Evolutionary conservation across 371 early-diverging fungal species (phyloP), one percentile per base, ranked within the genome.

Genomic region (Mortierella sp.): DNA sequence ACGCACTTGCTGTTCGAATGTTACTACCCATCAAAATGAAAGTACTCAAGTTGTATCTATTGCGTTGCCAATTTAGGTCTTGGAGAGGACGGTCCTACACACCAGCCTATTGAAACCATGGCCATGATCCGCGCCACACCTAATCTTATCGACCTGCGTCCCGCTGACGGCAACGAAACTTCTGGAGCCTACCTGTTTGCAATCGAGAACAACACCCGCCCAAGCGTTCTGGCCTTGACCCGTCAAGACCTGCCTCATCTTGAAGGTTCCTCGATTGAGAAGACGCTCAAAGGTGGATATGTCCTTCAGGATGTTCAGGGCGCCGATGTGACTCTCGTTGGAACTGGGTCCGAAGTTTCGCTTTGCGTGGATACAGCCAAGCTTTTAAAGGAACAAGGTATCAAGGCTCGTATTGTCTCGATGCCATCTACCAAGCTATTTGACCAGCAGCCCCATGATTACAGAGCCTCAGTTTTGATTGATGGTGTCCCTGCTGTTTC

Each of bases 81-180:
- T 34, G 95, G 95, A 82, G 99, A 99, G 86, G 99, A 99, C 85
- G 99, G 99, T 6, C 99, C 99, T 34, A 99, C 99, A 53, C 99
- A 99, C 87, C 99, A 99, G 85, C 99, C 99, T 8, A 94, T 99
- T 61, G 99, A 99, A 86, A 97, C 97, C n/a, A 82, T 99, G 75
- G 91, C 99, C 47, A 86, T 92, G 79, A 87, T 97, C 31, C 94
- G 99, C 63, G 99, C 99, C 15, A 93, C 96, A 32, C 99, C 99
- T 64, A 96, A 97, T 88, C 86, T 95, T 76, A 83, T 93, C 43
- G 89, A 90, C 64, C 85, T 98, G 83, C 92, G 99, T 74, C 99
- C 99, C 49, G 97, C 97, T 60, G 99, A 99, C 84, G 98, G 99
- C 58, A 96, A 96, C 76, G 99, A 99, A 84, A 93, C 93, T 32